Evolutionary conservation across 1,284 basidiomycete species (phyloP), one percentile per base, ranked within the genome.

Genomic region (Amylostereum areolatum): DNA sequence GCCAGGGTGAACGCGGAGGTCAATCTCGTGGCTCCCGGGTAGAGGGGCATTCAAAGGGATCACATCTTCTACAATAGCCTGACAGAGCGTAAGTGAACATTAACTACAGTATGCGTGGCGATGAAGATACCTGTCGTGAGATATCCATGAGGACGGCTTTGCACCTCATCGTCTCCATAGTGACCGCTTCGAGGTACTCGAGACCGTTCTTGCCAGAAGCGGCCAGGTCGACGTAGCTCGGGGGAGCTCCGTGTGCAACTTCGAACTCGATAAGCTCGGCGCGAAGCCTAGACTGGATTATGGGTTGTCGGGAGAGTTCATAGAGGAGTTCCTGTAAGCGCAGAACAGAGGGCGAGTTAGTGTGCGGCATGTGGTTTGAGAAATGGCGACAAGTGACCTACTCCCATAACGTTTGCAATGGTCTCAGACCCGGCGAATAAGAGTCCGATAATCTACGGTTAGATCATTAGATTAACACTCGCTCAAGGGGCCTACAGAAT

Each of bases 101-200:
- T 29, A 28, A 11, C 30, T 25, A 30, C 11, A 12, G 30, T 18
- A 48, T 8, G 51, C 12, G 30, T 9, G 29, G 29, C 10, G 28
- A 36, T n/a, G 18, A 30, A 12, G 48, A 27, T 36, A 57, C 57
- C 11, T 48, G 50, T 10, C 58, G 51, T 3, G 31, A 43, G 31
- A 59, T 54, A n/a, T 55, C 54, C 41, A 51, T 46, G 28, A 58
- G 44, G 6, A 57, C 57, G 32, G 54, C 53, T 35, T 59, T 55
- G 3, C 34, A 43, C 8, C 58, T 37, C 34, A 57, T 42, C 18
- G 53, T 55, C 45, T 59, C 58, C n/a, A 54, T 55, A 29, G 49
- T 47, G 12, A 58, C 55, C 4, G 53, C 49, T 24, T 59, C 57
- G n/a, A 60, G 47, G 36, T 59, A 60, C 4, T 52, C 57, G 4